Percentiles rank a stretch among this genome's conserved stretches.
phyloP scores from a whole-genome alignment of 176 grass and related monocot genomes.

The Zoysia pacifica region DNA sequence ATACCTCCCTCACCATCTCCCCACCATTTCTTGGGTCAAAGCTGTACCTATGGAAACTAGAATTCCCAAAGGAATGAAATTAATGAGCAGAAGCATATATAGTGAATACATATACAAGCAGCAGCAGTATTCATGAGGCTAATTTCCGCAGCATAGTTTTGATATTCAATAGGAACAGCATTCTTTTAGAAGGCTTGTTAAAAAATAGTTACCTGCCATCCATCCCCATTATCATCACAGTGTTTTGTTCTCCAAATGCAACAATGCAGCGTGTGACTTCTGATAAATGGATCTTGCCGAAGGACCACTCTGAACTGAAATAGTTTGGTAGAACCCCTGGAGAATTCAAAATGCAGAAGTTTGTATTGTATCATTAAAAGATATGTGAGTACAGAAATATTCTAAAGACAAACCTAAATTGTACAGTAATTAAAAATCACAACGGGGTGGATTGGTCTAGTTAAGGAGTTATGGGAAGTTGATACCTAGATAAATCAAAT shows the following conservation, averaged over 20 bases:
- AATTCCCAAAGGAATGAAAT: conserved; percentile 6
- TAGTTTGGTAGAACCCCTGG: conserved; percentile 68
- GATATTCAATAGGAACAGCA: background rate
- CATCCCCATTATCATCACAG: conserved; percentile 64
- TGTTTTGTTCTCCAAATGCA: conserved; percentile 75
- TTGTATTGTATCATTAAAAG: background rate
- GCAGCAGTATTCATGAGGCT: background rate
- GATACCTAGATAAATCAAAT: background rate
- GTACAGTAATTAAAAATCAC: background rate
- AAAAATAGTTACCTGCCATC: conserved; percentile 60
- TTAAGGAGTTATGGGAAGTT: background rate
- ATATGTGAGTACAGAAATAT: background rate
- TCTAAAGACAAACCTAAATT: background rate
- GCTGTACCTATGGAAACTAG: conserved; percentile 68
- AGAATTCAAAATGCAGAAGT: background rate
- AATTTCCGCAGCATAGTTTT: background rate
- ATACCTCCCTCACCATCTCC: conserved; percentile 57
- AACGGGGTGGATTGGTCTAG: background rate
- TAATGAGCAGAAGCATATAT: background rate
- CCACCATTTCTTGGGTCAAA: conserved; percentile 68
- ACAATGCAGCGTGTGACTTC: conserved; percentile 51
- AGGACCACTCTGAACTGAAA: conserved; percentile 91
- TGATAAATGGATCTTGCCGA: conserved; percentile 71
- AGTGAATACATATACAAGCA: no score
- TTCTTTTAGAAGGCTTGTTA: background rate